Base-by-base conservation (phyloP, 2,329 filamentous ascomycete genomes). In the Hortaea werneckii region DNA sequence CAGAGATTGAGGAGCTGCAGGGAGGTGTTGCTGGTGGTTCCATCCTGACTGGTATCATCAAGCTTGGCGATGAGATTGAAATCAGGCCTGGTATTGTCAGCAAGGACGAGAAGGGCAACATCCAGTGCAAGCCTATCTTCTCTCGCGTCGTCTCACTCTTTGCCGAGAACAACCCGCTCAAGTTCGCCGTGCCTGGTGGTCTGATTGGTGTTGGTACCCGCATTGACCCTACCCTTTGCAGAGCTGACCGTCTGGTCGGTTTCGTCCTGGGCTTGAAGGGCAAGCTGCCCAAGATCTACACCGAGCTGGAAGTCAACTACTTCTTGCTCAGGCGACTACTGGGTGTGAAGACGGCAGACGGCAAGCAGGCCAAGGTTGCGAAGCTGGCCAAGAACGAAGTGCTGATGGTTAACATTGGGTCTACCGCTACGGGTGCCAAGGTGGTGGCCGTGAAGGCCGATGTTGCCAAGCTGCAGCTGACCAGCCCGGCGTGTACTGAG, bases 381-480 rank as follows among this genome's bases (percentile, higher is more conserved):
- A 98, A 98, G 76, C 77, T 98, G 55, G 77, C 88, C 47, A 98
- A 96, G 82, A 95, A 95, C 72, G 92, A 98, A 70, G 88, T 96
- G 62, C 83, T 98, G 70, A 96, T 98, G 92, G 92, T 98, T 56
- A 98, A 98, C 76, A 98, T 98, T 65, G 92, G 92, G 51, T 95
- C 87, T 34, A 96, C 90, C 7, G 94, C 92, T 40, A 95, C 90
- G 10, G 92, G 92, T 69, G 92, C 92, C 57, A 98, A 96, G 80
- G 87, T 98, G 44, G 80, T 92, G 48, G 90, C 87, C 61, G 94
- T 96, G 65, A 95, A 92, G 79, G 89, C 90, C 63, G 92, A 98
- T 78, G 90, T 89, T 47, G 92, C 92, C 47, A 95, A 95, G 75
- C 78, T 98, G 56, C 83, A 87, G 49, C 75, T 98, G 58, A 96